Evolutionary conservation across 805 yeast genomes (phyloP), one percentile per base, ranked within the genome.

Genomic region (Wickerhamiella qilinensis): DNA sequence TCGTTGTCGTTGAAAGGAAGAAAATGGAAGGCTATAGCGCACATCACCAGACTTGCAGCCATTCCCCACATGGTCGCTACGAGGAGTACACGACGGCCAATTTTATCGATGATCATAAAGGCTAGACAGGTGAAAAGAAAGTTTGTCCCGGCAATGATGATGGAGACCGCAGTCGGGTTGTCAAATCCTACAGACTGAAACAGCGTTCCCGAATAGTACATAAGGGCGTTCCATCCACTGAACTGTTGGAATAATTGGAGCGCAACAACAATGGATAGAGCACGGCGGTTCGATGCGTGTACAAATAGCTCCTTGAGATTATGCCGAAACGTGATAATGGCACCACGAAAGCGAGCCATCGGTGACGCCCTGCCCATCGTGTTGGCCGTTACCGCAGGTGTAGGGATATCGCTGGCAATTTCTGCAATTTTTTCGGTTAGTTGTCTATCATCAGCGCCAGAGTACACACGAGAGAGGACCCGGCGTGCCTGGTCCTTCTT

Each of bases 181-280:
- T 72, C 53, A 56, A 86, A 88, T 2, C 97, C 98, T 38, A 86
- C 83, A 32, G 86, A 75, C 58, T 85, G 77, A 54, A 91, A 91
- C 48, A 91, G 79, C 2, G 96, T 86, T 27, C 93, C 76, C 36
- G 93, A 79, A 60, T 86, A 88, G 64, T 91, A 88, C 94, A 88
- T 82, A 51, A 88, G 69, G 5, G 96, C 83, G 62, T 88, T 91
- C 73, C 88, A 88, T 47, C 97, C 97, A 15, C 94, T 80, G 51
- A 88, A 84, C 62, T 88, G 98, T 64, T 88, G 97, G 52, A 91
- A 79, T 42, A 93, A 95, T 62, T 91, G 97, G 47, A 88, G 63
- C 25, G 93, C 94, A 65, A 95, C 85, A 9, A 88, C 91, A 52
- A 88, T 75, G 25, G 86, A 64, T 44, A 91, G 68, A 4, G 95